Evolutionary conservation across 306 rosid genomes (phyloP).

Genomic region (Cicer chorassanicum): DNA sequence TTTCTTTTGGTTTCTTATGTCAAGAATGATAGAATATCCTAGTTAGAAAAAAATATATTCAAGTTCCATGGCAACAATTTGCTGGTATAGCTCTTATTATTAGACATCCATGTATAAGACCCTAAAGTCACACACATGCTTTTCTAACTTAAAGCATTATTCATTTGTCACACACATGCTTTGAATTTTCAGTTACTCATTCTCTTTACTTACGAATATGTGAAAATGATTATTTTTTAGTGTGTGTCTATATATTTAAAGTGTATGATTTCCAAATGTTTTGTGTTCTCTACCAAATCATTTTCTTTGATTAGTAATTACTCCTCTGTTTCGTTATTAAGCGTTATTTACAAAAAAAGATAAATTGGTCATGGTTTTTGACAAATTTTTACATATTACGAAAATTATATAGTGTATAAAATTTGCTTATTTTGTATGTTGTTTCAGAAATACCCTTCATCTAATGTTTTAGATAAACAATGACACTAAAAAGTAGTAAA

Average conservation of each 20-base stretch:
- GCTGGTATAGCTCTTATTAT: conserved; percentile 37
- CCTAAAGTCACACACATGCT: neutral
- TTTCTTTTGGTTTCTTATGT: conserved; percentile 33
- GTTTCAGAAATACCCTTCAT: too few species aligned
- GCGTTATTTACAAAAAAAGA: too few species aligned
- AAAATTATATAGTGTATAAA: too few species aligned
- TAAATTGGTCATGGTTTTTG: too few species aligned
- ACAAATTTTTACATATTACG: too few species aligned
- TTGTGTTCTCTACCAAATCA: neutral
- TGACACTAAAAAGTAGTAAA: too few species aligned
- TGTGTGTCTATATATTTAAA: neutral
- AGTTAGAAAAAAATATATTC: conserved; percentile 51
- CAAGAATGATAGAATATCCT: conserved; percentile 44
- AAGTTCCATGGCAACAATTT: conserved; percentile 38
- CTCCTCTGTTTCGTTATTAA: too few species aligned
- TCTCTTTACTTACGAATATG: neutral
- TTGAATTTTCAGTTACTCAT: conserved; percentile 27
- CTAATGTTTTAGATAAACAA: too few species aligned
- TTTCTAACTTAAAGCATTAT: conserved; percentile 21
- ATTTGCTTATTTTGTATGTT: too few species aligned
- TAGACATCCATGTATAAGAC: conserved; percentile 40
- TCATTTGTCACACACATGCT: conserved; percentile 31
- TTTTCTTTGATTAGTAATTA: neutral
- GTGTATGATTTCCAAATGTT: neutral
- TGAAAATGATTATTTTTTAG: neutral